phyloP scores from a whole-genome alignment of 306 rosid genomes.

The Sophora flavescens region DNA sequence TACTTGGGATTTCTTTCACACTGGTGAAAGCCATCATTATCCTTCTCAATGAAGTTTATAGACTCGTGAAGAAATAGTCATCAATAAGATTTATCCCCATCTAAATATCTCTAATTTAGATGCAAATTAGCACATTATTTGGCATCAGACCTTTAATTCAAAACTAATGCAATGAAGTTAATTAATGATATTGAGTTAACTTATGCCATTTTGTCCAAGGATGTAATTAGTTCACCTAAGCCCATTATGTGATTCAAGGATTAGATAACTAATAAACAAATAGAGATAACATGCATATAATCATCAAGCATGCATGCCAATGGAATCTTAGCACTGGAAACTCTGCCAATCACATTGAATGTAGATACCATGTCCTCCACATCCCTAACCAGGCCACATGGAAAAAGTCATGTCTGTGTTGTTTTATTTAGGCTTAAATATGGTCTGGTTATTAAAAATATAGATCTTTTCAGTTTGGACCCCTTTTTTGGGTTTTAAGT shows the following conservation, averaged over 20 bases:
- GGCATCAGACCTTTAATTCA: neutral
- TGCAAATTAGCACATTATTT: neutral
- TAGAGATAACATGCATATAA: constrained; percentile 16
- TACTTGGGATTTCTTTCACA: neutral
- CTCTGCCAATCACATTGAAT: constrained; percentile 39
- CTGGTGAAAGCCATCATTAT: constrained; percentile 34
- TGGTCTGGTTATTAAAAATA: no score
- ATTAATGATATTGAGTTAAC: neutral
- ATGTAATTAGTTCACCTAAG: constrained; percentile 50
- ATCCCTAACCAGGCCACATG: constrained; percentile 38
- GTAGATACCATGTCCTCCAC: neutral
- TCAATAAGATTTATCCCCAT: neutral
- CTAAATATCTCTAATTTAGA: neutral
- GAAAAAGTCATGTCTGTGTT: neutral
- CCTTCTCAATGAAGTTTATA: constrained; percentile 40
- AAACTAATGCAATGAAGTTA: neutral
- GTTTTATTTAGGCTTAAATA: neutral
- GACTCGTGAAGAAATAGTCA: neutral
- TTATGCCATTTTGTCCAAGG: neutral
- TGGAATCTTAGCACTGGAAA: constrained; percentile 58
- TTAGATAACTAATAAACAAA: constrained; percentile 37
- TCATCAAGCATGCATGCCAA: constrained; percentile 17
- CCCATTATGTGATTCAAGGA: constrained; percentile 36
- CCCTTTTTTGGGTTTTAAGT: no score
- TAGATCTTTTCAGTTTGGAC: no score